Base-by-base conservation (phyloP, 768 basidiomycete species). In the Russula vinacea region DNA sequence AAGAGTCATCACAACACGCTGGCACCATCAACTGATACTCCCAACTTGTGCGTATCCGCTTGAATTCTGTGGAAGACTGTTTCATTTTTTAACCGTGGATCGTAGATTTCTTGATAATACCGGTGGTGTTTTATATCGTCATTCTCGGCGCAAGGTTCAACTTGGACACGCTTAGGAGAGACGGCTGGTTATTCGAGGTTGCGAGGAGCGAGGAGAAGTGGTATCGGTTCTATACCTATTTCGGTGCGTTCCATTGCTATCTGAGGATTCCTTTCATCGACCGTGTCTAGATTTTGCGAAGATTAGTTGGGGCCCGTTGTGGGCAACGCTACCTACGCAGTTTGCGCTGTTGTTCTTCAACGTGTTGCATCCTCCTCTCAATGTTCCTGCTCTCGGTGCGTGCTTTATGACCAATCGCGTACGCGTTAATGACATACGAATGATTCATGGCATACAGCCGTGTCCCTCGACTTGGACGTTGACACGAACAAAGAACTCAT, bases 401-500 rank as follows among this genome's bases (percentile, higher is more conserved):
- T 58, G 8, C 44, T 58, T 47, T 53, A 19, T 57, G 16, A 3
- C 35, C 5, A 29, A 7, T 6, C 10, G 5, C 39, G 17, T 9
- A 1, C 17, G 13, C 54, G 32, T 49, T 26, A 26, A n/a, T 49
- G 32, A 33, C n/a, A 29, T 24, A 8, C 11, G 39, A 13, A 45
- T 22, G 49, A 9, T 16, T 11, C 29, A 7, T 32, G 49, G 3
- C 14, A 42, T 51, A 37, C 51, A 90, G 91, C 91, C 55, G 90
- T 99, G 16, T 96, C 94, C 16, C 79, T 99, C 33, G 83, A 90
- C 67, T 86, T 88, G 70, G 94, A 98, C 54, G 81, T 97, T 63
- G 87, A 97, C 68, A 94, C 95, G 0, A 88, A 98, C 74, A 87
- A 88, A 65, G 96, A 99, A 73, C 85, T 98, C 11, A 83, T 97